These are phyloP conservation scores for Rhizophagus clarus DNA, from an alignment of 192 early-diverging fungal species.

Conservation along the genomic window DNA sequence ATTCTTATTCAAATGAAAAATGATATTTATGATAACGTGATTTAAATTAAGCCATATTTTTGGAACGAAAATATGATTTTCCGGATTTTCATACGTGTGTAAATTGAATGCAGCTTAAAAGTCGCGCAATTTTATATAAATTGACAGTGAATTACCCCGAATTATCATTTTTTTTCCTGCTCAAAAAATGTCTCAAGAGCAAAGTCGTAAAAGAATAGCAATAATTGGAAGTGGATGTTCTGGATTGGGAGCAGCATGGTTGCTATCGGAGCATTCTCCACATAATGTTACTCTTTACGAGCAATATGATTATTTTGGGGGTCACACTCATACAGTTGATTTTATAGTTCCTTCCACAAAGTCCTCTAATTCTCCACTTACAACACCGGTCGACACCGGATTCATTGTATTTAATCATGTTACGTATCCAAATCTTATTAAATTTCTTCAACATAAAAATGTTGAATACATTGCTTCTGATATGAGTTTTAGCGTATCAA, in stretches of 20 bases:
- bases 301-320: slow-evolving; percentile 53
- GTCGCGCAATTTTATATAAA: no score
- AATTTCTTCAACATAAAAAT: slow-evolving; percentile 45
- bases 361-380: slow-evolving; percentile 7
- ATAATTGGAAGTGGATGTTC: slow-evolving; percentile 33
- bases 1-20: no score
- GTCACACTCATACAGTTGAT: slow-evolving; percentile 69
- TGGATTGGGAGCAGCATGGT: slow-evolving; percentile 61
- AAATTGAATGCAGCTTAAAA: no score
- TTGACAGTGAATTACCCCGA: no score
- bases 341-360: slow-evolving; percentile 37
- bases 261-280: slow-evolving; percentile 43
- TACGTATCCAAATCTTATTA: slow-evolving; percentile 65
- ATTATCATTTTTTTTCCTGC: no score
- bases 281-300: slow-evolving; percentile 55
- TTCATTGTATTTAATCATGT: slow-evolving; percentile 69
- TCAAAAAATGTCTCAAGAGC: slow-evolving; percentile 1
- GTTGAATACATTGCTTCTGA: slow-evolving; percentile 48
- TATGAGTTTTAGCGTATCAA: slow-evolving; percentile 67
- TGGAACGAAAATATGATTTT: no score
- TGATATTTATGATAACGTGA: no score
- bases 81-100: no score
- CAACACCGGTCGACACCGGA: slow-evolving; percentile 65
- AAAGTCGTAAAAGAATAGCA: slow-evolving; percentile 19
- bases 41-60: no score